A percentile compares a stretch with the other conserved stretches of the same genome.
Conservation (phyloP, 305 asterid species). For the Fraxinus sp. region DNA sequence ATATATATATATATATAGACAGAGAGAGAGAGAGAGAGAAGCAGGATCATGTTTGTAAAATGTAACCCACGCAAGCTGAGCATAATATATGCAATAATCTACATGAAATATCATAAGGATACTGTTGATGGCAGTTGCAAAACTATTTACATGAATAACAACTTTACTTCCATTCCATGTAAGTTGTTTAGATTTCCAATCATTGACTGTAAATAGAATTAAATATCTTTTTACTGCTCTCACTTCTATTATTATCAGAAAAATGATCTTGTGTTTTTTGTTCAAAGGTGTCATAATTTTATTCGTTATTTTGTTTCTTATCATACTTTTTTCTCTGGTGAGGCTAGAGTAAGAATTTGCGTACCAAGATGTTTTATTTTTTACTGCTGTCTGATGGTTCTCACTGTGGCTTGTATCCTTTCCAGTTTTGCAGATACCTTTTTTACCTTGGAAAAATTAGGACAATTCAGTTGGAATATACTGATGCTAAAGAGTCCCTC, state of each 20-base stretch:
- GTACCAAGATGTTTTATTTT: background rate
- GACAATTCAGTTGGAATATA: conserved; percentile 90
- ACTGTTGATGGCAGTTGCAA: conserved; percentile 4
- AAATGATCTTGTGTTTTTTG: background rate
- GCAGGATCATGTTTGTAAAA: conserved; percentile 3
- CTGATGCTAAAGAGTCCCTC: conserved; percentile 98
- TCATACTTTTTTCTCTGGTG: background rate
- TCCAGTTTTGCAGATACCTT: conserved; percentile 85
- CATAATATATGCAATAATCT: background rate
- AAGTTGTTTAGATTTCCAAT: background rate
- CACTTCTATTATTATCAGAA: background rate
- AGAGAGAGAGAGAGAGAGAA: too few species aligned
- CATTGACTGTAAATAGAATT: background rate
- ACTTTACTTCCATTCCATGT: conserved; percentile 5
- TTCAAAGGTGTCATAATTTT: background rate
- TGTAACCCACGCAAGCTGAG: background rate
- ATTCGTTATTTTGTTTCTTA: background rate
- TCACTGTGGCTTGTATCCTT: conserved; percentile 19
- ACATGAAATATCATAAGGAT: background rate
- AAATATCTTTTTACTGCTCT: background rate
- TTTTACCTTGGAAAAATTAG: conserved; percentile 95
- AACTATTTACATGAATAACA: background rate
- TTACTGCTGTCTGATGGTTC: conserved; percentile 4
- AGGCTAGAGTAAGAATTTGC: background rate
- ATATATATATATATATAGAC: too few species aligned